Evolutionary conservation across 2,329 filamentous ascomycete species (phyloP), one percentile per base, ranked within the genome.

Genomic region (Aspergillus vadensis): DNA sequence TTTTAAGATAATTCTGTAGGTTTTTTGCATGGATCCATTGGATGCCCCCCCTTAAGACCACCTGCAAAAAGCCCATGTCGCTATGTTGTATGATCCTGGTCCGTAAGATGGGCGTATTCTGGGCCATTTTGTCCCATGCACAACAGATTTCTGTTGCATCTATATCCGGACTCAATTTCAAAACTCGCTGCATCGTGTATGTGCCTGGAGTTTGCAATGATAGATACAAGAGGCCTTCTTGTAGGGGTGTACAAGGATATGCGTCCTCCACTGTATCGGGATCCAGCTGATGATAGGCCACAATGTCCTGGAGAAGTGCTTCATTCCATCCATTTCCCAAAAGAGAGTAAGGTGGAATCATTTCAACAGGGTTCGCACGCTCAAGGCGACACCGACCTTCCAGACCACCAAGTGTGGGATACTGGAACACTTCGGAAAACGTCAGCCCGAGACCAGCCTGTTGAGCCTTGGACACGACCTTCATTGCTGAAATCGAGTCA

Each of bases 101-200:
- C 14, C 30, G 30, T 32, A 32, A 10, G 10, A 32, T 14, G 10
- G 30, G 30, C 30, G 30, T 32, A 10, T 10, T 32, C 10, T 10
- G 30, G 30, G 30, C 10, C 30, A 5, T 14, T 5, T 4, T 32
- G 4, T 76, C 68, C 77, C 78, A 81, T 2, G 75, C 72, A 9
- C 69, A 60, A 57, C 72, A 75, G 67, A 80, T 75, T 15, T 70
- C 69, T 5, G 56, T 60, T 4, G 76, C 36, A 38, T 75, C 69
- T 3, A 78, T 58, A 6, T 65, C 55, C 4, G 49, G 21, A 0
- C 68, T 67, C 2, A 80, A 64, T 8, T 66, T 62, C 8, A 76
- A 60, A 3, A 76, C 63, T 47, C 74, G 73, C 41, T 76, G 75
- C 4, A 74, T 74, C 19, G 78, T 70, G 49, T 81, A 80, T 5